Percentiles rank a stretch among this genome's conserved stretches.
Conservation (phyloP, 2,329 filamentous ascomycete genomes). For the Cryphonectria japonica region DNA sequence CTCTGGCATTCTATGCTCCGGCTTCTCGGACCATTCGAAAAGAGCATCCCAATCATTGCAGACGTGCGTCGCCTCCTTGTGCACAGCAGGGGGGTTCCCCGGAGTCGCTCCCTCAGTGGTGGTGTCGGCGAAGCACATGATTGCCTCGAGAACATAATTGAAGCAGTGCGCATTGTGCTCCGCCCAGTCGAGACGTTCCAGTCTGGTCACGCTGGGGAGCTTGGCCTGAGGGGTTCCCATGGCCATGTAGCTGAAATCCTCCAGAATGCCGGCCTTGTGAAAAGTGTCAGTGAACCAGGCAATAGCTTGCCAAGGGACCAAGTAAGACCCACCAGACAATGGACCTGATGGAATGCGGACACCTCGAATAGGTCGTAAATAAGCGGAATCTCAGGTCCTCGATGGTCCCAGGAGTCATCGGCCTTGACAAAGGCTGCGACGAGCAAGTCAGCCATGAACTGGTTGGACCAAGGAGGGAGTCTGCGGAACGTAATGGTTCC, state of each 20-base stretch:
- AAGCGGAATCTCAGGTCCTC: no score
- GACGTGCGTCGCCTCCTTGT: background rate
- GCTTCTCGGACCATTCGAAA: background rate
- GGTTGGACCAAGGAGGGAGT: no score
- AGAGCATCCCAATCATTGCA: background rate
- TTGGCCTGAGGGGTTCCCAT: background rate
- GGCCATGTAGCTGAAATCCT: background rate
- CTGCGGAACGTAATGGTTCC: no score
- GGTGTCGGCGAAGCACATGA: constrained; percentile 12
- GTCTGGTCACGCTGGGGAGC: background rate
- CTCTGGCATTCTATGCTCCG: background rate
- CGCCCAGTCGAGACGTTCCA: background rate
- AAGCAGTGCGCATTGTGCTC: constrained; percentile 4
- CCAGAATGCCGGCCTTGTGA: background rate
- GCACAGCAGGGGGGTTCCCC: background rate
- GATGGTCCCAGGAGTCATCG: no score
- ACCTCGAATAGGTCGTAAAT: no score
- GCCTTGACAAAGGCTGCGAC: no score
- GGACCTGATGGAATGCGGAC: no score
- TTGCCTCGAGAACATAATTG: constrained; percentile 6
- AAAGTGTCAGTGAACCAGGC: no score
- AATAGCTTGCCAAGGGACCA: no score
- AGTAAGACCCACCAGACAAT: no score
- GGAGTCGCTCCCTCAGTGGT: constrained; percentile 7
- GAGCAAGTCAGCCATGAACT: no score